These are phyloP conservation scores for Trichoderma pleuroti DNA, from an alignment of 2,329 filamentous ascomycete genomes.

Conservation along the genomic window DNA sequence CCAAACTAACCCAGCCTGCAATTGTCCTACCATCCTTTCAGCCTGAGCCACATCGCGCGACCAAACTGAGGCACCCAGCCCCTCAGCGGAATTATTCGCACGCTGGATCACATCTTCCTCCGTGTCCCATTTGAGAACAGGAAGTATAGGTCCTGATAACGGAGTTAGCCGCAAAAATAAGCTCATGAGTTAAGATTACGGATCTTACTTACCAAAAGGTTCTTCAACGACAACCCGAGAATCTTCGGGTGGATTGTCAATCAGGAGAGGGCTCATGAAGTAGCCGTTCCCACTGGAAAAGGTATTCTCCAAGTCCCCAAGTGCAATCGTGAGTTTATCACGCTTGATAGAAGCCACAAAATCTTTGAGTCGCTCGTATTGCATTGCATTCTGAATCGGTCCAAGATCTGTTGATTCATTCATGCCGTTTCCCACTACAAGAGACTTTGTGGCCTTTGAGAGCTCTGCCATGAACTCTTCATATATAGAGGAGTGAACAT, in stretches of 20 bases:
- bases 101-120: conserved; percentile 33
- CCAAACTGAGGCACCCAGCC: conserved; percentile 55
- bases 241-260: conserved; percentile 29
- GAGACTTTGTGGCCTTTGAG: conserved; percentile 31
- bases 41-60: conserved; percentile 48
- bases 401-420: conserved; percentile 35
- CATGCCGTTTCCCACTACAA: conserved; percentile 42
- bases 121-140: conserved; percentile 28
- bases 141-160: conserved; percentile 27
- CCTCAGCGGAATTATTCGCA: conserved; percentile 48
- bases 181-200: no score
- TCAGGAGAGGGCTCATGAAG: conserved; percentile 76
- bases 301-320: conserved; percentile 30
- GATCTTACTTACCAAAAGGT: conserved; percentile 29
- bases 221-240: conserved; percentile 35
- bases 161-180: not conserved
- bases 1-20: conserved; percentile 52
- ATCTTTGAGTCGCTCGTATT: conserved; percentile 35
- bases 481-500: conserved; percentile 56
- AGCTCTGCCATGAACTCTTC: conserved; percentile 45
- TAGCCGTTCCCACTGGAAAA: conserved; percentile 63
- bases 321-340: conserved; percentile 28
- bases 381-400: conserved; percentile 58
- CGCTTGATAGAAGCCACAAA: conserved; percentile 28
- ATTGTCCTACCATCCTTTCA: conserved; percentile 43